A percentile compares a stretch with the other conserved stretches of the same genome.
Conservation (phyloP, 106 monocot genomes). For the Alisma plantagoaquatica region DNA sequence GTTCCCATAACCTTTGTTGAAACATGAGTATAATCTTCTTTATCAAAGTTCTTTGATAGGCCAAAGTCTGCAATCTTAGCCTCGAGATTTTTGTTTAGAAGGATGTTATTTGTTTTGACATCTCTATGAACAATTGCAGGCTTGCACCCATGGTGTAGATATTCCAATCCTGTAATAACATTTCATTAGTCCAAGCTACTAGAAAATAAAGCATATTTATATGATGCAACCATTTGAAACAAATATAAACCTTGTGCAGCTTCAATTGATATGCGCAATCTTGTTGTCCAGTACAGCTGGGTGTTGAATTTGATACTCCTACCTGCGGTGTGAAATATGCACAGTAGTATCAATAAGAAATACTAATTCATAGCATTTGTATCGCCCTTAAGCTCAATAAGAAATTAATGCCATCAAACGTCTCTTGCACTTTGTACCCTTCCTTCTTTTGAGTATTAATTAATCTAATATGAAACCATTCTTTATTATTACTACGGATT, state of each 20-base stretch:
- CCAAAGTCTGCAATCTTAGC: slow-evolving; percentile 1
- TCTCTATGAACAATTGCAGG: slow-evolving; percentile 1
- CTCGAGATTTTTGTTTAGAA: not conserved
- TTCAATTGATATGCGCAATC: not conserved
- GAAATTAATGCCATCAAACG: too few species aligned
- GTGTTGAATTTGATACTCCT: not conserved
- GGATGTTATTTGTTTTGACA: slow-evolving; percentile 1
- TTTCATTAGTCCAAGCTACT: not conserved
- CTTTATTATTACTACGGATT: too few species aligned
- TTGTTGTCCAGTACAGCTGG: not conserved
- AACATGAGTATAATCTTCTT: not conserved
- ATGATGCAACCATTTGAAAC: not conserved
- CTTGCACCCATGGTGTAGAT: not conserved
- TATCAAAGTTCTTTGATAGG: not conserved
- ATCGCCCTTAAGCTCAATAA: not conserved
- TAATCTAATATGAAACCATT: too few species aligned
- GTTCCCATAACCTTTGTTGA: not conserved
- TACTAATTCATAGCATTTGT: not conserved
- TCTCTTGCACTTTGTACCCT: too few species aligned
- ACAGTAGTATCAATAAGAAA: too few species aligned
- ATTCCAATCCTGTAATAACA: not conserved
- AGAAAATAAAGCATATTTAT: not conserved
- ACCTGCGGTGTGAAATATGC: too few species aligned
- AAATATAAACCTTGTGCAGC: not conserved
- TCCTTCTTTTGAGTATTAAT: too few species aligned